phyloP scores from a whole-genome alignment of 345 rosid species.

The Barbarea vulgaris region DNA sequence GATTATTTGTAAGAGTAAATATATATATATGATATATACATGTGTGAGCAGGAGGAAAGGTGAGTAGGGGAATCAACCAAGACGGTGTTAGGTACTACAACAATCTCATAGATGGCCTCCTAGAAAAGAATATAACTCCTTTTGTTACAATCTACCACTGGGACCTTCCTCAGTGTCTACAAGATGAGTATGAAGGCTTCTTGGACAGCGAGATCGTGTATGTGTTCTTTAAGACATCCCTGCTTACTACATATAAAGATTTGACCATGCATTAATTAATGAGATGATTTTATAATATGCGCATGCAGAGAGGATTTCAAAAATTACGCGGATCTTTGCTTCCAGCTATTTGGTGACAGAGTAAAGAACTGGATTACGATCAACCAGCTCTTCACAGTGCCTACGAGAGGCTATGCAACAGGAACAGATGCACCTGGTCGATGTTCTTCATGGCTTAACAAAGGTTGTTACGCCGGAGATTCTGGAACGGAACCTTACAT shows the following conservation, averaged over 20 bases:
- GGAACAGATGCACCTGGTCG: slow-evolving; percentile 48
- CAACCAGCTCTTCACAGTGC: slow-evolving; percentile 42
- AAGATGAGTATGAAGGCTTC: slow-evolving; percentile 53
- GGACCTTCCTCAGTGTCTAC: slow-evolving; percentile 56
- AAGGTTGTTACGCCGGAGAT: slow-evolving; percentile 32
- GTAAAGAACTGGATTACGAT: slow-evolving; percentile 53
- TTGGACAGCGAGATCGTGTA: slow-evolving; percentile 47
- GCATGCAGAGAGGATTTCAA: slow-evolving; percentile 45
- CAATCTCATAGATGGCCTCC: slow-evolving; percentile 49
- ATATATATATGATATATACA: not conserved
- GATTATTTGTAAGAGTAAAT: not conserved
- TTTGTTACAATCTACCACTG: slow-evolving; percentile 51
- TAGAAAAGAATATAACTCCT: slow-evolving; percentile 40
- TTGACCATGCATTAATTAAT: not conserved
- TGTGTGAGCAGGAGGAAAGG: slow-evolving; percentile 42
- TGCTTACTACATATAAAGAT: not conserved
- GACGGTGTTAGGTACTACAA: slow-evolving; percentile 49
- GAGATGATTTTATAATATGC: not conserved
- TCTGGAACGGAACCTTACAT: slow-evolving; percentile 38
- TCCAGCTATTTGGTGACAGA: slow-evolving; percentile 39
- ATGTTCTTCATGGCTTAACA: slow-evolving; percentile 39
- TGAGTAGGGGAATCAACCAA: slow-evolving; percentile 44
- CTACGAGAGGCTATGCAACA: slow-evolving; percentile 30
- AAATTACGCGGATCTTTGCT: slow-evolving; percentile 47
- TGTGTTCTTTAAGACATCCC: not conserved